Base-by-base conservation (phyloP, 441 rosid genomes). In the Theobroma grandiflorum region DNA sequence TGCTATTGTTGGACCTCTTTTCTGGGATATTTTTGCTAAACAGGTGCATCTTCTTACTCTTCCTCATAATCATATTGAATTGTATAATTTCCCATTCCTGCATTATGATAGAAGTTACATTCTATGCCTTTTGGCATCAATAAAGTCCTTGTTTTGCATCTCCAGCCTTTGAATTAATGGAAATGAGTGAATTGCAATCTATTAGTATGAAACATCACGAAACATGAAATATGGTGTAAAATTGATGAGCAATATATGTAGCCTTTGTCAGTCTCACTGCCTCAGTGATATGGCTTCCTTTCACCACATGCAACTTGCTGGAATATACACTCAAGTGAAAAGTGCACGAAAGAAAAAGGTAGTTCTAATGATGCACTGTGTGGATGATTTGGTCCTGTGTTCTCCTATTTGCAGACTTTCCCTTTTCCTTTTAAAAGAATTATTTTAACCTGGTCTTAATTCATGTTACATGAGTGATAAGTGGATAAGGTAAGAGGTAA, bases 21-120 rank as follows among this genome's bases (percentile, higher is more conserved):
- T 94, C 84, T 94, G 98, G 98, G 98, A 94, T 86, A 83, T 90
- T 72, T 93, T 91, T 87, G 94, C 82, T 74, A 89, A 89, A 45
- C 93, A 90, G 96, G 98, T 93, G 68, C 75, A 35, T 47, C 67
- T 79, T 43, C 72, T 68, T 59, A 62, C 52, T 33, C 38, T 57
- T 72, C 42, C 40, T 47, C 4, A 63, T 8, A 65, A 15, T 69
- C n/a, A 3, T 43, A 57, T 78, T 67, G 42, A 26, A 12, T 70
- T 40, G 45, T 33, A 22, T 8, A 37, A 45, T 52, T 40, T n/a
- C 14, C 35, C 43, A 7, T 8, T 37, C 12, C 69, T 64, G 22
- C 45, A 64, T 64, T 64, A 16, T 2, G 14, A 16, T 37, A 16
- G 6, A 64, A 12, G 16, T 31, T 0, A 14, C 38, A 6, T 65